phyloP scores from a whole-genome alignment of 129 eudicot species.

The Glebionis coronaria region DNA sequence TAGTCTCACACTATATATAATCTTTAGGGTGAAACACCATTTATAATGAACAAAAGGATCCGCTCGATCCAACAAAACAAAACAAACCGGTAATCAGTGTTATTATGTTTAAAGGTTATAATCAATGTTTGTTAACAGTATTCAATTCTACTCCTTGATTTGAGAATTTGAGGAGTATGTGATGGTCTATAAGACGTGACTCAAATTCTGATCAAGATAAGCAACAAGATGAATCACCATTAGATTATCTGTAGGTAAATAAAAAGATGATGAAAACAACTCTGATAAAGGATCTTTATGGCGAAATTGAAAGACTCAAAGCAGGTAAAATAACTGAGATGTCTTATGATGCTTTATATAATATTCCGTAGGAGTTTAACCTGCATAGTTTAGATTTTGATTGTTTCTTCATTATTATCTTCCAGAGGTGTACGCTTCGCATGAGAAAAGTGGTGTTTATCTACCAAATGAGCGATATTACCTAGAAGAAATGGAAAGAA shows the following conservation, averaged over 20 bases:
- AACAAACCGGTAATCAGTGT: no score
- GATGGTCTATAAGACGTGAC: no score
- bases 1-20: no score
- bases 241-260: constrained; percentile 65
- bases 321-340: constrained; percentile 45
- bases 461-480: constrained; percentile 95
- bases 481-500: constrained; percentile 91
- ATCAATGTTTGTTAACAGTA: no score
- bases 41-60: no score
- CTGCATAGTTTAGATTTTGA: not conserved
- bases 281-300: constrained; percentile 89
- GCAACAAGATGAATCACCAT: no score
- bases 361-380: constrained; percentile 2
- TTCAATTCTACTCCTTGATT: no score
- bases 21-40: no score
- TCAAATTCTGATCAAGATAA: no score
- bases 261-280: constrained; percentile 99
- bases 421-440: constrained; percentile 89
- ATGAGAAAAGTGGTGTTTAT: constrained; percentile 98
- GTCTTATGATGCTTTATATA: not conserved
- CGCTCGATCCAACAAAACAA: no score
- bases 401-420: constrained; percentile 1
- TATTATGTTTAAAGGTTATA: no score
- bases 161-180: no score
- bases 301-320: constrained; percentile 94